Evolutionary conservation across 805 yeast species (phyloP).

Genomic region (Candida xyloterini): DNA sequence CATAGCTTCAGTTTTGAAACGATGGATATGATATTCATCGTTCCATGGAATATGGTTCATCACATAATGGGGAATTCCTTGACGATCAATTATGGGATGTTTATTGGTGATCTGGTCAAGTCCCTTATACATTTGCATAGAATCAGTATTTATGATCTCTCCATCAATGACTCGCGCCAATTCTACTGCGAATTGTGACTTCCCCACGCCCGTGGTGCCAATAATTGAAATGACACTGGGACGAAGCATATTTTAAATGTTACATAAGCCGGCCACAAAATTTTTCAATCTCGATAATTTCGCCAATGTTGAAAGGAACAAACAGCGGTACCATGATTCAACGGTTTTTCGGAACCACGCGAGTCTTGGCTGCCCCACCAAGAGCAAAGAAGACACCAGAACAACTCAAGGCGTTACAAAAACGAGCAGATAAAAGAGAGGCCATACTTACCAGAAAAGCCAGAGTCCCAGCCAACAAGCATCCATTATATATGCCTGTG

Average conservation of each 20-base stretch:
- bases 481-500: constrained; percentile 69
- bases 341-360: constrained; percentile 7
- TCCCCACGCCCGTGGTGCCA: constrained; percentile 97
- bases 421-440: constrained; percentile 26
- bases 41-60: constrained; percentile 82
- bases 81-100: constrained; percentile 78
- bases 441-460: constrained; percentile 34
- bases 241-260: constrained; percentile 3
- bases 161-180: constrained; percentile 76
- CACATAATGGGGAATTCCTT: constrained; percentile 78
- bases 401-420: constrained; percentile 22
- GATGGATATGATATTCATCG: constrained; percentile 76
- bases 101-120: constrained; percentile 83
- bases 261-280: constrained; percentile 5
- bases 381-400: constrained; percentile 26
- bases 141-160: constrained; percentile 91
- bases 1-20: constrained; percentile 72
- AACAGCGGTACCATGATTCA: neutral
- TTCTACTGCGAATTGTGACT: constrained; percentile 81
- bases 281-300: constrained; percentile 1
- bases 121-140: constrained; percentile 89
- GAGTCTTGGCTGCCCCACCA: constrained; percentile 17
- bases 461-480: constrained; percentile 40
- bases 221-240: constrained; percentile 30
- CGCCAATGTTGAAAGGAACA: constrained; percentile 5